Conservation (phyloP, 768 basidiomycete genomes). For the Amanita polypyramis region DNA sequence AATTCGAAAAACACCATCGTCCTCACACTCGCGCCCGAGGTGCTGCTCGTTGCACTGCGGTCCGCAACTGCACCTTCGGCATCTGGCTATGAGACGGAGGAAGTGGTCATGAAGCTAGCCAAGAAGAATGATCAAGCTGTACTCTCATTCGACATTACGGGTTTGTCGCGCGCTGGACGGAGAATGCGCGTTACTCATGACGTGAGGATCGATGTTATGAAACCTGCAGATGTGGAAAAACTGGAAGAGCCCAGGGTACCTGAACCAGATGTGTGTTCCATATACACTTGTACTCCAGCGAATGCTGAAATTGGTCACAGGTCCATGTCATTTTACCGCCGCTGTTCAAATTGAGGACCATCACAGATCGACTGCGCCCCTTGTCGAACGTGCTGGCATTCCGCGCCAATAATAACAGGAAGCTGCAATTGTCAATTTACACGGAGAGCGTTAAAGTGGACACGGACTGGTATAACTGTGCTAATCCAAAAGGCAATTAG, state of each 20-base stretch:
- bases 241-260: constrained; percentile 79
- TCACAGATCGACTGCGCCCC: constrained; percentile 62
- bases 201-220: constrained; percentile 74
- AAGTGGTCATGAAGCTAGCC: constrained; percentile 74
- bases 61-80: constrained; percentile 44
- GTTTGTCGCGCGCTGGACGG: constrained; percentile 52
- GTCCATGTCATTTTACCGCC: constrained; percentile 71
- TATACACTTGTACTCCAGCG: no score
- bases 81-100: constrained; percentile 42
- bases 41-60: constrained; percentile 63
- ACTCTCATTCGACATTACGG: constrained; percentile 66
- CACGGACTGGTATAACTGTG: constrained; percentile 69
- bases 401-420: constrained; percentile 55
- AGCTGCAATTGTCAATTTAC: constrained; percentile 40
- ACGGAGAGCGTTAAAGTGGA: constrained; percentile 72
- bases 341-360: constrained; percentile 63
- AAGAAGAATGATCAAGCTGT: constrained; percentile 79
- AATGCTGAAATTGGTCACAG: constrained; percentile 24
- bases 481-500: constrained; percentile 49
- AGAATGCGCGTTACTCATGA: constrained; percentile 65
- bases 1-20: constrained; percentile 78
- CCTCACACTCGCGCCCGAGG: constrained; percentile 60
- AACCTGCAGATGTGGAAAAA: constrained; percentile 58
- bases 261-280: constrained; percentile 60
- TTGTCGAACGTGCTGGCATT: constrained; percentile 64